phyloP scores from a whole-genome alignment of 2,329 filamentous ascomycete genomes.

The Penicillium capsulatum region DNA sequence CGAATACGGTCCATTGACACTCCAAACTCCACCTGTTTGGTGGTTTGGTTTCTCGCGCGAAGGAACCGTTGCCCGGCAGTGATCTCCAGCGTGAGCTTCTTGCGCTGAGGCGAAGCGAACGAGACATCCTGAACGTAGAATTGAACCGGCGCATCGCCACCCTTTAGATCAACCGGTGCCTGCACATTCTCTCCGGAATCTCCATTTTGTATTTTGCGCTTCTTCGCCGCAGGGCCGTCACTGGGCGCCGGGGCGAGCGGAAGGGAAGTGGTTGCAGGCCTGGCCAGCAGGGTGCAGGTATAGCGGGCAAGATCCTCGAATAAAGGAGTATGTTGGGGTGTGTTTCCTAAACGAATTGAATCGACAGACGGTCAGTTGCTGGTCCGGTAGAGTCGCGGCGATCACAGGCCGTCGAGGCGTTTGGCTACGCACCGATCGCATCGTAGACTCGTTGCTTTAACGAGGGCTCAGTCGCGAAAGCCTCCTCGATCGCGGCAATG shows the following conservation, averaged over 20 bases:
- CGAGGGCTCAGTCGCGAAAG: slow-evolving; percentile 38
- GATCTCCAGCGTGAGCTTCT: slow-evolving; percentile 60
- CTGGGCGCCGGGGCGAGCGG: slow-evolving; percentile 23
- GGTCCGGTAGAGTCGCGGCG: slow-evolving; percentile 4
- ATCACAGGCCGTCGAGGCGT: slow-evolving; percentile 9
- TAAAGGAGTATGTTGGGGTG: slow-evolving; percentile 39
- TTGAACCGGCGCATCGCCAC: slow-evolving; percentile 30
- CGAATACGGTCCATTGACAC: slow-evolving; percentile 49
- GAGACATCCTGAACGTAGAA: slow-evolving; percentile 54
- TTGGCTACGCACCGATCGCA: slow-evolving; percentile 38
- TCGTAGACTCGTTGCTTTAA: slow-evolving; percentile 42
- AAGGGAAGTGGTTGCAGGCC: slow-evolving; percentile 25
- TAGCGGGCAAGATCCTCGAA: slow-evolving; percentile 51
- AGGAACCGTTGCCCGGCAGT: slow-evolving; percentile 43
- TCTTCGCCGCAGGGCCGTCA: slow-evolving; percentile 43
- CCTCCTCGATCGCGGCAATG: slow-evolving; percentile 38
- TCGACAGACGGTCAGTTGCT: slow-evolving; percentile 13
- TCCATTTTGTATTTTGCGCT: slow-evolving; percentile 48
- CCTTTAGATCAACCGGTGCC: slow-evolving; percentile 31
- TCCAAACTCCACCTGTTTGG: slow-evolving; percentile 52
- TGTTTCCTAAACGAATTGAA: slow-evolving; percentile 26
- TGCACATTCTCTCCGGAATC: slow-evolving; percentile 25
- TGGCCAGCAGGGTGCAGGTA: slow-evolving; percentile 38
- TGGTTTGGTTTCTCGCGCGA: slow-evolving; percentile 49
- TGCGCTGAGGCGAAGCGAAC: slow-evolving; percentile 59